A percentile compares a stretch with the other conserved stretches of the same genome.
Conservation (phyloP, 441 rosid genomes). For the Mallotus japonicus region DNA sequence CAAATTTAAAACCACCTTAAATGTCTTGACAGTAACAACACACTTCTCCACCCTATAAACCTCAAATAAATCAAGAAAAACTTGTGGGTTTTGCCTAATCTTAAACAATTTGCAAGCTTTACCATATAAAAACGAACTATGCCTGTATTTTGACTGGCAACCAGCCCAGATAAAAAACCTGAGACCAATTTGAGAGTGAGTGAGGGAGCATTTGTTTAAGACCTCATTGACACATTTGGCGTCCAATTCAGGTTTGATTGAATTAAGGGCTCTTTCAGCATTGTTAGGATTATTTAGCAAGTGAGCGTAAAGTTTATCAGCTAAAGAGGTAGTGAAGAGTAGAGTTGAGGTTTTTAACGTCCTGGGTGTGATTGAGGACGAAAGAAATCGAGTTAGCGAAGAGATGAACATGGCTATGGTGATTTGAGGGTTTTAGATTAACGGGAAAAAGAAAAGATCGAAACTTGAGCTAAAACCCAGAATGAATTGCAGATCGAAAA, state of each 20-base stretch:
- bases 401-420: constrained; percentile 24
- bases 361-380: constrained; percentile 24
- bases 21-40: constrained; percentile 50
- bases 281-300: constrained; percentile 41
- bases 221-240: constrained; percentile 55
- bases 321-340: constrained; percentile 35
- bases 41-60: constrained; percentile 45
- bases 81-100: constrained; percentile 48
- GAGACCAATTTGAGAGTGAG: constrained; percentile 48
- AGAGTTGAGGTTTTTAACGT: constrained; percentile 26
- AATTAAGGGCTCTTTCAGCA: constrained; percentile 40
- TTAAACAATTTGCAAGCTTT: constrained; percentile 61
- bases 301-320: constrained; percentile 43
- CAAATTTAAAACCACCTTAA: constrained; percentile 60
- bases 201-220: constrained; percentile 42
- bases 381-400: constrained; percentile 28
- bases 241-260: constrained; percentile 45
- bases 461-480: not conserved
- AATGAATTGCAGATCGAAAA: not conserved
- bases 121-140: constrained; percentile 54
- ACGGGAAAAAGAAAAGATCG: not conserved
- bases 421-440: not conserved
- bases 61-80: constrained; percentile 53
- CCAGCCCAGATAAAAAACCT: constrained; percentile 86
- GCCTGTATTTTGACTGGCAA: constrained; percentile 58